Percentiles rank a stretch among this genome's conserved stretches.
These are phyloP conservation scores for Blastosporella zonata DNA, from an alignment of 1,284 basidiomycete genomes.

Conservation along the genomic window DNA sequence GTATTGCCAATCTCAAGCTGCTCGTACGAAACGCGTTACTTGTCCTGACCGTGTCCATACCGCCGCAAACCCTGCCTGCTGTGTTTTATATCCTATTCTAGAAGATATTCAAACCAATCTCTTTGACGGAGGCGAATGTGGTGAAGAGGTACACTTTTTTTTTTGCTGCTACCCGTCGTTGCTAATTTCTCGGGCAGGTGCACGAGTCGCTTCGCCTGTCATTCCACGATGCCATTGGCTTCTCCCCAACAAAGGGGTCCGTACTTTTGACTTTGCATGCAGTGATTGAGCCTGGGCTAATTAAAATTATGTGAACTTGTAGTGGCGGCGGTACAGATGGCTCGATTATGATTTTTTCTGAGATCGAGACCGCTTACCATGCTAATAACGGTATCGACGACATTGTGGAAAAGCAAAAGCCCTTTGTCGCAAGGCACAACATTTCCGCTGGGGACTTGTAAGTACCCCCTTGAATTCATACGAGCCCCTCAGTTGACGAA, in stretches of 20 bases:
- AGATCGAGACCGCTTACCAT: conserved; percentile 30
- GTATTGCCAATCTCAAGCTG: conserved; percentile 10
- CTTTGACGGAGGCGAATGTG: conserved; percentile 40
- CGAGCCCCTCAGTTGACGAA: background rate
- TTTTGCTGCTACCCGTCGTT: background rate
- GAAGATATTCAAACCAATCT: conserved; percentile 34
- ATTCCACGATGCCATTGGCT: conserved; percentile 45
- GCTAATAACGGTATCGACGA: conserved; percentile 38
- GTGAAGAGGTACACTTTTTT: conserved; percentile 32
- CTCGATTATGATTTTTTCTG: conserved; percentile 35
- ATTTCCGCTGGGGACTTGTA: conserved; percentile 38
- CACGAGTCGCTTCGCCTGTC: conserved; percentile 42
- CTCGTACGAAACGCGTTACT: conserved; percentile 17
- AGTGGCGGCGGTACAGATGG: conserved; percentile 41
- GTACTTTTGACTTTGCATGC: background rate
- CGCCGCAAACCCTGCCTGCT: conserved; percentile 14
- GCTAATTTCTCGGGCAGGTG: conserved; percentile 17
- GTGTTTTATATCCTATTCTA: conserved; percentile 12
- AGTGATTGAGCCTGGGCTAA: too few species aligned
- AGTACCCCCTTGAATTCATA: conserved; percentile 11
- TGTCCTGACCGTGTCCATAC: conserved; percentile 18
- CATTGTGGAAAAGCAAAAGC: conserved; percentile 31
- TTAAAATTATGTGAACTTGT: background rate
- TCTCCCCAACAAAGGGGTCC: conserved; percentile 28
- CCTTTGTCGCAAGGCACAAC: conserved; percentile 32